Base-by-base conservation (phyloP, 495 filamentous ascomycete species). In the Cenococcum geophilum region DNA sequence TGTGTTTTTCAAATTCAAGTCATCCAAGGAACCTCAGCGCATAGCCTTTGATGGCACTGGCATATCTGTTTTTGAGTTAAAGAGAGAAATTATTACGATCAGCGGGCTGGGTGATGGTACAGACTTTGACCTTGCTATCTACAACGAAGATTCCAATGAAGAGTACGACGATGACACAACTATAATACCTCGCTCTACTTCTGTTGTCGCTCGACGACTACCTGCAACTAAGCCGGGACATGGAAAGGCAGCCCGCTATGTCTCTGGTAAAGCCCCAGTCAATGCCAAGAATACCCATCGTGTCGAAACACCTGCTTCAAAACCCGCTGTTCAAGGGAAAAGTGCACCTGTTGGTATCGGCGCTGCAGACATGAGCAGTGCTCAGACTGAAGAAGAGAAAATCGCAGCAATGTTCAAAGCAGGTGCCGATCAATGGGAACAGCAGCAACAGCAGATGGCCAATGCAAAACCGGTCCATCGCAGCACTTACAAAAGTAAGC, bases 1-100 rank as follows among this genome's bases (percentile, higher is more conserved):
- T 64, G 92, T 99, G 73, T 97, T 96, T 78, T 97, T 96, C 88
- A 96, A 95, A 78, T 99, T 97, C 88, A 97, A 97, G 80, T 97
- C 92, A 60, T 89, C 93, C 73, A 96, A 92, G 76, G 95, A 97
- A 73, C 89, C 92, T 58, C 87, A 89, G 22, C 81, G 91, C 72
- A 89, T 99, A 61, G 87, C 89, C 68, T 99, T 99, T 77, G 93
- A 99, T 77, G 93, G 93, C 71, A 97, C 93, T 68, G 89, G 89
- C 76, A 96, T 99, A 63, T 95, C 93, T 58, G 93, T 97, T 68
- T 99, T 97, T 77, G 93, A 97, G 74, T 76, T 97, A 71, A 99
- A 99, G 76, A 85, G 92, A 76, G 92, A 96, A 75, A 99, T 99
- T 71, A 99, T 99, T 76, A 82, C 83, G 68, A 86, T 89, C 76